Conservation (phyloP, 768 basidiomycete species). For the Russula foetens region DNA sequence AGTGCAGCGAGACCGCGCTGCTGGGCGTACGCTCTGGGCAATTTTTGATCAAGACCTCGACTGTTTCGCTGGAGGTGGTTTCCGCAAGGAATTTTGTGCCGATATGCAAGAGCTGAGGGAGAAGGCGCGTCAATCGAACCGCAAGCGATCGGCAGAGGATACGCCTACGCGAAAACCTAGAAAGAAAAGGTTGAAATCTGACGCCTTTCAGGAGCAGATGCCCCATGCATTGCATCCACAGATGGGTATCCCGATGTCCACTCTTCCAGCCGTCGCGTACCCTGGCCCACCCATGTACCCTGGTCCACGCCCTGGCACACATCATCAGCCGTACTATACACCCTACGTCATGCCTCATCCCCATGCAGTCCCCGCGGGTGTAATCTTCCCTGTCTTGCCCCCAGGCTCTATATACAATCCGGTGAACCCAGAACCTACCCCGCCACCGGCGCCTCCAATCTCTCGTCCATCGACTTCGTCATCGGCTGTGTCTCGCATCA, state of each 20-base stretch:
- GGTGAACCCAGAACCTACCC: conserved; percentile 13
- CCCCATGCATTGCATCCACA: conserved; percentile 1
- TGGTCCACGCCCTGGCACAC: conserved; percentile 34
- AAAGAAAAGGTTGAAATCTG: conserved; percentile 24
- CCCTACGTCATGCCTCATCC: conserved; percentile 27
- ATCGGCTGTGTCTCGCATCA: conserved; percentile 4
- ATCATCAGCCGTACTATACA: conserved; percentile 66
- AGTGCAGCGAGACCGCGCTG: conserved; percentile 62
- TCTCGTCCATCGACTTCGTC: conserved; percentile 15
- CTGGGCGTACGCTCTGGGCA: conserved; percentile 83
- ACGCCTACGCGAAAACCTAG: conserved; percentile 24
- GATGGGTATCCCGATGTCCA: conserved; percentile 17
- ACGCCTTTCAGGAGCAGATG: conserved; percentile 8
- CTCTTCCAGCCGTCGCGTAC: conserved; percentile 22
- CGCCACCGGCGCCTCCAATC: not conserved
- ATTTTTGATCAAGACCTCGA: conserved; percentile 76
- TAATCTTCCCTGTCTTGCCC: conserved; percentile 70
- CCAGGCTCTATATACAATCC: conserved; percentile 37
- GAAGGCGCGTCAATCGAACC: conserved; percentile 12
- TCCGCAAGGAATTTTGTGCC: conserved; percentile 50
- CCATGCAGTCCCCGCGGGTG: conserved; percentile 47
- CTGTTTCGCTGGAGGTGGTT: conserved; percentile 81
- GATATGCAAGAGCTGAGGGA: conserved; percentile 32
- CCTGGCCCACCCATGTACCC: conserved; percentile 27
- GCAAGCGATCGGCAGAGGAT: conserved; percentile 19